A percentile compares a stretch with the other conserved stretches of the same genome.
phyloP scores from a whole-genome alignment of 306 rosid genomes.

The Sechiopsis laciniata region DNA sequence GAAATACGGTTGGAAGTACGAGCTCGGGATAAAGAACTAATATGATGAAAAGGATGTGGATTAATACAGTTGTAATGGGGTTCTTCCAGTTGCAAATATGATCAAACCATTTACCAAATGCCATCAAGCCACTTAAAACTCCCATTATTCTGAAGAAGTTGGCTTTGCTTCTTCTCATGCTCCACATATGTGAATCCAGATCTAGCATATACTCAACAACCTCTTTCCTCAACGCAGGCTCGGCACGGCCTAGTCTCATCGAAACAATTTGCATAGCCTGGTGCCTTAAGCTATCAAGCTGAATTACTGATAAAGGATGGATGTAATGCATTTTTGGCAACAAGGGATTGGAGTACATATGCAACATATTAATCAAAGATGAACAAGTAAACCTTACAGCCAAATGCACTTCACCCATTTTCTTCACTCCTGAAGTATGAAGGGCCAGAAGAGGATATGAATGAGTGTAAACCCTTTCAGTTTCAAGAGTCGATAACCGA shows the following conservation, averaged over 20 bases:
- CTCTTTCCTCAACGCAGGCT: constrained; percentile 87
- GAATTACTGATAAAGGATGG: constrained; percentile 75
- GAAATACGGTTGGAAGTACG: constrained; percentile 68
- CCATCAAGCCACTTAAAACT: constrained; percentile 57
- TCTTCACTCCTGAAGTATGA: constrained; percentile 79
- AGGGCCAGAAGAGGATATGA: constrained; percentile 72
- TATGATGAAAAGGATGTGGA: constrained; percentile 74
- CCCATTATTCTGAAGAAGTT: constrained; percentile 91
- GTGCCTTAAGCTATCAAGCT: constrained; percentile 71
- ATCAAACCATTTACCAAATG: constrained; percentile 77
- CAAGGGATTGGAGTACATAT: constrained; percentile 66
- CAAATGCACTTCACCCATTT: constrained; percentile 77
- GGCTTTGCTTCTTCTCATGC: constrained; percentile 96
- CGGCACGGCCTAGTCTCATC: constrained; percentile 63
- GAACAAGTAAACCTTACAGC: constrained; percentile 78
- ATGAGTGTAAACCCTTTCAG: constrained; percentile 77
- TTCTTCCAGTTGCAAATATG: constrained; percentile 86
- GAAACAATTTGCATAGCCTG: constrained; percentile 79
- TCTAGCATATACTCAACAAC: constrained; percentile 86
- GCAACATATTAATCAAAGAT: constrained; percentile 66
- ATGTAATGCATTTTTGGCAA: constrained; percentile 92
- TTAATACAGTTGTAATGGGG: constrained; percentile 71
- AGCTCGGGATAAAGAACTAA: constrained; percentile 77
- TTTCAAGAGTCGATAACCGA: constrained; percentile 76
- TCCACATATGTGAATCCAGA: constrained; percentile 90